Conservation (phyloP, 1,284 basidiomycete species). For the Pseudozyma thailandica region DNA sequence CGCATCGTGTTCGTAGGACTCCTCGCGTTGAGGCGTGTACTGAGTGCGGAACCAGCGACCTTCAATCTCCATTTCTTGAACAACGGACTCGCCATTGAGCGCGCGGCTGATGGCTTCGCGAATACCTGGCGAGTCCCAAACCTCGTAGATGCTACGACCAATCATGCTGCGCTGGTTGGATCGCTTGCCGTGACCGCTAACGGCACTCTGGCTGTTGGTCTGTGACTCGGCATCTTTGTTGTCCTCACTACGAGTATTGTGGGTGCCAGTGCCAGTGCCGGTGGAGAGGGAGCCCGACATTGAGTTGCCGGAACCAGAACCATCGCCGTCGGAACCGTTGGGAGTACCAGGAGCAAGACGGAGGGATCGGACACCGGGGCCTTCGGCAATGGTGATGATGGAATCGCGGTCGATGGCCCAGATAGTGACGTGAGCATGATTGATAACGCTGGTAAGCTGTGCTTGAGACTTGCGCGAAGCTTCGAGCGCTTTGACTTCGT, state of each 20-base stretch:
- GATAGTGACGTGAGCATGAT: conserved; percentile 63
- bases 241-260: conserved; percentile 34
- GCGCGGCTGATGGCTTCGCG: conserved; percentile 54
- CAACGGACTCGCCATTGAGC: conserved; percentile 55
- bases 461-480: conserved; percentile 56
- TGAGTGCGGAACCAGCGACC: conserved; percentile 63
- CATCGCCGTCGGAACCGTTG: conserved; percentile 50
- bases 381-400: conserved; percentile 61
- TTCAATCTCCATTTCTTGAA: conserved; percentile 63
- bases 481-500: conserved; percentile 61
- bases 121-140: conserved; percentile 58
- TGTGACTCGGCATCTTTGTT: conserved; percentile 44
- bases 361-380: conserved; percentile 59
- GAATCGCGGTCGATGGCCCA: conserved; percentile 61
- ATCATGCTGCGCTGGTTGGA: conserved; percentile 50
- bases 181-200: conserved; percentile 43
- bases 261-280: conserved; percentile 3
- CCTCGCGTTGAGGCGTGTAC: conserved; percentile 58
- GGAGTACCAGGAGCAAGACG: conserved; percentile 60
- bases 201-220: conserved; percentile 51
- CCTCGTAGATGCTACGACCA: conserved; percentile 55
- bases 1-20: conserved; percentile 43
- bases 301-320: conserved; percentile 38
- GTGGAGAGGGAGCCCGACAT: conserved; percentile 33
- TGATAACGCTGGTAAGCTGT: conserved; percentile 62